These are phyloP conservation scores for Gynandropsis gynandra DNA, from an alignment of 345 rosid genomes.

Conservation along the genomic window DNA sequence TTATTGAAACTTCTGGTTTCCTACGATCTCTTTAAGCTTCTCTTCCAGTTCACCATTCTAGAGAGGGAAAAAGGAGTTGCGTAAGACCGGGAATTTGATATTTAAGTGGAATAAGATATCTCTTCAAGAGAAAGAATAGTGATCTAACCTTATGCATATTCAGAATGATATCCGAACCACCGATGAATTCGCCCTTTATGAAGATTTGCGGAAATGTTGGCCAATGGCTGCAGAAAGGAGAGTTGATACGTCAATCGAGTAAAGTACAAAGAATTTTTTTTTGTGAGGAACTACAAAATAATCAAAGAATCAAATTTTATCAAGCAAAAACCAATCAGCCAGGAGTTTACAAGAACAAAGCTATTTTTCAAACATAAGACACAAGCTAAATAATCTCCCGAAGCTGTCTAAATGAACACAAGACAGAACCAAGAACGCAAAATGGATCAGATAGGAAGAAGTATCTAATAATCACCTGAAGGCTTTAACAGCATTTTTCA, in stretches of 20 bases:
- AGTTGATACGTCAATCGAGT: neutral
- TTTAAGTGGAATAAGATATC: neutral
- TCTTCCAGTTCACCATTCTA: conserved; percentile 85
- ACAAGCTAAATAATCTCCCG: no score
- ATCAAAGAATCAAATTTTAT: no score
- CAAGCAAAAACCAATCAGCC: no score
- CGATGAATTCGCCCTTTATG: conserved; percentile 87
- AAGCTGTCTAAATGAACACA: no score
- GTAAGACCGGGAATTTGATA: neutral
- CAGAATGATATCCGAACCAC: conserved; percentile 91
- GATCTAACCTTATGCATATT: conserved; percentile 78
- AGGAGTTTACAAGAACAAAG: no score
- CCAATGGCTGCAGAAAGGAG: conserved; percentile 60
- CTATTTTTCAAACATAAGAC: no score
- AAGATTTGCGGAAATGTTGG: conserved; percentile 96
- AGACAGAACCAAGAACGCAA: no score
- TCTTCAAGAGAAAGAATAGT: neutral
- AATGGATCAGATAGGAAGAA: no score
- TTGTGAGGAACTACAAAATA: neutral
- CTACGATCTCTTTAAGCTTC: conserved; percentile 51
- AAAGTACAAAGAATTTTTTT: neutral
- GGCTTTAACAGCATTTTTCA: conserved; percentile 75
- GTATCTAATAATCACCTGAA: conserved; percentile 45
- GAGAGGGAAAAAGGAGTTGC: conserved; percentile 8
- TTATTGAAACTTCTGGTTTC: conserved; percentile 30